Evolutionary conservation across 1,284 basidiomycete genomes (phyloP), one percentile per base, ranked within the genome.

Genomic region (Cystobasidiaceae sp.): DNA sequence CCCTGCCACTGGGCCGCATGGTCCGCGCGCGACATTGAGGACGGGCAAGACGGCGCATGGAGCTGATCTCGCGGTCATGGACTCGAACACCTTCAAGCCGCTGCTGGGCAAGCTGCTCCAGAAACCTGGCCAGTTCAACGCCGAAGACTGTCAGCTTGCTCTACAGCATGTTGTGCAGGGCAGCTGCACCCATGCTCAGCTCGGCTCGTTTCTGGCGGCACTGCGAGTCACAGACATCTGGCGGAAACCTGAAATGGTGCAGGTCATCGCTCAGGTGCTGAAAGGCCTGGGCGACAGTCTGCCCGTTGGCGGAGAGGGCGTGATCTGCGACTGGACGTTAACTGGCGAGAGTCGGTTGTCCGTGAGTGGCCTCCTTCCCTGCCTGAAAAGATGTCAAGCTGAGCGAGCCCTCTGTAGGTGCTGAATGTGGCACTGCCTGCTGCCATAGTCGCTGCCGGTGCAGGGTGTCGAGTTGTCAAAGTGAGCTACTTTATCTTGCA

Each of bases 391-490:
- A n/a, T n/a, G n/a, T n/a, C 28, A 85, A 80, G 78, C 85, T 81
- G 68, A 87, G 86, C 63, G 83, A 88, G 13, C 88, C 86, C 0
- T 94, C 94, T n/a, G 93, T n/a, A 93, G 78, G 90, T 97, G 74
- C 88, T 94, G 82, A 97, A 98, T 76, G 93, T 97, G 48, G 94
- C 91, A 74, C 97, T 94, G 0, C 89, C 92, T 0, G 94, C 94
- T 1, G 93, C 85, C 4, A 85, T 98, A 67, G 90, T 98, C 19
- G 93, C 93, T 27, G 92, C 92, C n/a, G 94, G 94, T 13, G 90
- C 93, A 0, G 94, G 94, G 15, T 89, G 91, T 1, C 82, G 92
- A 58, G 90, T 97, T 0, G 86, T 93, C 77, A 97, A 97, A 82
- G 91, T 92, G 73, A 68, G 82, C 69, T 17, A 3, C 15, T 39